Evolutionary conservation across 2,329 filamentous ascomycete genomes (phyloP).

Genomic region (Cercospora zeae-maydis): DNA sequence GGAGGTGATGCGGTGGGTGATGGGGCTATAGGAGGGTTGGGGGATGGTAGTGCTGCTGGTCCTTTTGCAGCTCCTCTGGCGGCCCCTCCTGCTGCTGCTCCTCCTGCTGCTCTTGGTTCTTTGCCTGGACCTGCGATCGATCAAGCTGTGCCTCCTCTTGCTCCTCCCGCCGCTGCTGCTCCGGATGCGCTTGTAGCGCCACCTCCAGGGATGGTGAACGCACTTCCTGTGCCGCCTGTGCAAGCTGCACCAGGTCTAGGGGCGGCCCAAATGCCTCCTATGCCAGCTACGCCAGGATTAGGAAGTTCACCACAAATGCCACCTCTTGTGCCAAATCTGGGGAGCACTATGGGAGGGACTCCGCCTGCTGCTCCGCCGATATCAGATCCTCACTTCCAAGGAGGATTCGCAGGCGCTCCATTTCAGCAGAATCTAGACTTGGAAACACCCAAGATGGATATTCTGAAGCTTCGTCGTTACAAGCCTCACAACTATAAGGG

Average conservation of each 20-base stretch:
- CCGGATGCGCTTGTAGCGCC: neutral
- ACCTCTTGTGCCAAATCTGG: neutral
- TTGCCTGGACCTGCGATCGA: neutral
- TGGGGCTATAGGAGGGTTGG: neutral
- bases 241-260: neutral
- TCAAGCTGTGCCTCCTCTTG: neutral
- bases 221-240: neutral
- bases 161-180: neutral
- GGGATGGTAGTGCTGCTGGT: neutral
- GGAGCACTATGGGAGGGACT: neutral
- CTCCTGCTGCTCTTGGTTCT: neutral
- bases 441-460: constrained; percentile 13
- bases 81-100: neutral
- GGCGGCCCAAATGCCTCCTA: neutral
- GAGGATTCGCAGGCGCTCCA: neutral
- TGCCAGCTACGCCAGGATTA: constrained; percentile 2
- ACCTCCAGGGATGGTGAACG: neutral
- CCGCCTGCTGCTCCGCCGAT: neutral
- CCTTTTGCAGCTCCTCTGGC: neutral
- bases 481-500: constrained; percentile 24
- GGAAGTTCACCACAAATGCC: constrained; percentile 1
- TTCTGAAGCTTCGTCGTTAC: constrained; percentile 12
- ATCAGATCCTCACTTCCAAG: neutral
- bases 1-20: neutral
- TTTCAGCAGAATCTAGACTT: constrained; percentile 11